Base-by-base conservation (phyloP, 2,329 filamentous ascomycete genomes). In the Orbilia quercus region DNA sequence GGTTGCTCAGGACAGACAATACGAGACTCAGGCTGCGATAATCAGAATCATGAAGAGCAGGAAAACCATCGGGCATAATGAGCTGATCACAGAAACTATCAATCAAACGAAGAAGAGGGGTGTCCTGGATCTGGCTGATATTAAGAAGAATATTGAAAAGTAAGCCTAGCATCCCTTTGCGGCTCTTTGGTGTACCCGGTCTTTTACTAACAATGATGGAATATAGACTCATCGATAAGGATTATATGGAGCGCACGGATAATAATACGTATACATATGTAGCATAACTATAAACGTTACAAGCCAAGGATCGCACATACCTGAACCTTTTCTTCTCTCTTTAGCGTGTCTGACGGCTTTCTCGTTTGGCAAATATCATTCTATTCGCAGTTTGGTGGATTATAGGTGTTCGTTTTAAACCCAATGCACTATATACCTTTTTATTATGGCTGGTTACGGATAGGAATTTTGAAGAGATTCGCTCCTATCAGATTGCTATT, bases 121-220 rank as follows among this genome's bases (percentile, higher is more conserved):
- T 12, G 91, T 91, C 16, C 84, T 99, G 70, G 93, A 96, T 79
- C 86, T 92, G 42, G 84, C 84, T 1, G 92, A 95, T 75, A 98
- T 99, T 76, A 99, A 99, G 87, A 89, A 90, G 83, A 96, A 98
- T 80, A 97, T 99, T 81, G 95, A 98, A 81, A 92, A 91, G 88
- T 93, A 82, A 79, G 89, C 85, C 28, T 54, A n/a, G 16, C 20
- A 34, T 42, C 55, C 36, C 7, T 74, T 18, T 36, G 5, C 14
- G 9, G 12, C 40, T 40, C 20, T 47, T 42, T 57, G 59, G 47
- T 25, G 25, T n/a, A 7, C 38, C 22, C 14, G 1, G 18, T 16
- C 28, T 38, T 62, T 60, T 36, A 53, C 73, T 59, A 60, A 79
- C 82, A 78, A 82, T 14, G 16, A 75, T 12, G 40, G 31, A 40